These are phyloP conservation scores for Solanum tarapatanum DNA, from an alignment of 257 asterid species.

Conservation along the genomic window DNA sequence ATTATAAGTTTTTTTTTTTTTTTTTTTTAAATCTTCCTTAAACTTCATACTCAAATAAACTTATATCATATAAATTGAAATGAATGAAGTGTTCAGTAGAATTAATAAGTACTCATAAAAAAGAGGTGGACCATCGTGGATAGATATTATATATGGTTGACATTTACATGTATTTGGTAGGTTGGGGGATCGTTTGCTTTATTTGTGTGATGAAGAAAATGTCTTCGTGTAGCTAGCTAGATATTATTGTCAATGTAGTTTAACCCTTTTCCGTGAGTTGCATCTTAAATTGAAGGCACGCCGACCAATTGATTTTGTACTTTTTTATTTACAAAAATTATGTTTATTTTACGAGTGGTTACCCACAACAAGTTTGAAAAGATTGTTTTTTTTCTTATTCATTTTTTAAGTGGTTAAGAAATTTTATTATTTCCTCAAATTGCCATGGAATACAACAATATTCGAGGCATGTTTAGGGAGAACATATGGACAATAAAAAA, in stretches of 20 bases:
- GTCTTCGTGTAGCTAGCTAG: not conserved
- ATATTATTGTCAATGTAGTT: not conserved
- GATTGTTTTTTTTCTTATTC: not conserved
- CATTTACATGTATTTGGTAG: not conserved
- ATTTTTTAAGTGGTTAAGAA: not conserved
- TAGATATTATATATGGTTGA: not conserved
- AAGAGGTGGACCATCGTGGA: not conserved
- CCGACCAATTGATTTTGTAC: not conserved
- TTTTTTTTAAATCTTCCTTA: not conserved
- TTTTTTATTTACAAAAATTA: no score
- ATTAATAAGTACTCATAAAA: not conserved
- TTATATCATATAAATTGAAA: not conserved
- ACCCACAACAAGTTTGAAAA: not conserved
- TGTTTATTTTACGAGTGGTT: not conserved
- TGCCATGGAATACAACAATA: not conserved
- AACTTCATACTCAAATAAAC: not conserved
- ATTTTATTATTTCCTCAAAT: not conserved
- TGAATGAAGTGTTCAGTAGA: no score
- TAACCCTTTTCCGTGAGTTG: not conserved
- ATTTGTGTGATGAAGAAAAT: not conserved
- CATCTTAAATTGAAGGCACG: not conserved
- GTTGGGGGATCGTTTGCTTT: not conserved
- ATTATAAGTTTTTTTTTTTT: no score
- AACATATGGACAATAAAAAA: no score
- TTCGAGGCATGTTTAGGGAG: not conserved